Conservation (phyloP, 495 filamentous ascomycete genomes). For the Paragyromitra xinjiangensis region DNA sequence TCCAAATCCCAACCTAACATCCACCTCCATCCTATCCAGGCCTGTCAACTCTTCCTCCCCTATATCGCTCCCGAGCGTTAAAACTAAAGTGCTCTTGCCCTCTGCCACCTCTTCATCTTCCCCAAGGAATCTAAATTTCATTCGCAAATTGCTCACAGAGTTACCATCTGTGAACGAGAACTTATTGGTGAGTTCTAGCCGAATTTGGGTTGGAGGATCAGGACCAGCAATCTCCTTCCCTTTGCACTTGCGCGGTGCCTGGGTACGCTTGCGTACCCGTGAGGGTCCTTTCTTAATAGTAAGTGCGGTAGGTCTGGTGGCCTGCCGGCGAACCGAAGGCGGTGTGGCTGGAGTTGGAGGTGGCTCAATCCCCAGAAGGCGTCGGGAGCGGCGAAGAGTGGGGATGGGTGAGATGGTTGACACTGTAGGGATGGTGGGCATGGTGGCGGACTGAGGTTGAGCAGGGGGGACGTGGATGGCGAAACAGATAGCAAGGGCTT, state of each 20-base stretch:
- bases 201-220: neutral
- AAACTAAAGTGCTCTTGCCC: neutral
- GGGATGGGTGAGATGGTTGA: neutral
- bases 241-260: neutral
- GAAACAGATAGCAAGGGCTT: neutral
- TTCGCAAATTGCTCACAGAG: neutral
- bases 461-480: neutral
- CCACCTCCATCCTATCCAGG: constrained; percentile 8
- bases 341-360: neutral
- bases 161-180: neutral
- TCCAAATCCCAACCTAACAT: constrained; percentile 7
- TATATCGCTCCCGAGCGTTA: neutral
- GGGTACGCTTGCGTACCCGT: neutral
- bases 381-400: constrained; percentile 6
- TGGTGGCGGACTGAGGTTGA: neutral
- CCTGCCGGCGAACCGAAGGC: neutral
- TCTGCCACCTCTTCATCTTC: neutral
- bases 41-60: neutral
- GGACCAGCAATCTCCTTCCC: neutral
- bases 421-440: neutral
- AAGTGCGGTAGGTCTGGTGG: no score
- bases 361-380: neutral
- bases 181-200: neutral
- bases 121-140: constrained; percentile 9
- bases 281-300: neutral